Evolutionary conservation across 257 asterid species (phyloP).

Genomic region (Rehmannia glutinosa): DNA sequence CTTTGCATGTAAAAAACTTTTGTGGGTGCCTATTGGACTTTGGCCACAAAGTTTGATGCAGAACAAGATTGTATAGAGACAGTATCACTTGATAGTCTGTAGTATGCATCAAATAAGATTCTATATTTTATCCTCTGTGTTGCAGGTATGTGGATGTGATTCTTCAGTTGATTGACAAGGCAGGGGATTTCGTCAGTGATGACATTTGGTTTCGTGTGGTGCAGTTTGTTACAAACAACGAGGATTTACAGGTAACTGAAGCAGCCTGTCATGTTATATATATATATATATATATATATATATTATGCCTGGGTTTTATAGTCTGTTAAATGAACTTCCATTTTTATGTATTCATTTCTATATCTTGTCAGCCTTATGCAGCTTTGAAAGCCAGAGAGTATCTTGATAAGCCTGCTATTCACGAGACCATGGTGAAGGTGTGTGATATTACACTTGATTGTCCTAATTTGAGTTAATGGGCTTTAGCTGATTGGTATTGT

Average conservation of each 20-base stretch:
- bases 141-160: slow-evolving; percentile 95
- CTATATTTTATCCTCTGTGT: slow-evolving; percentile 1
- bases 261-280: slow-evolving; percentile 10
- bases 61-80: background rate
- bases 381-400: slow-evolving; percentile 89
- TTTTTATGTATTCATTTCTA: slow-evolving; percentile 13
- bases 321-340: slow-evolving; percentile 12
- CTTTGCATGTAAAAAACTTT: background rate
- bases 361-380: slow-evolving; percentile 72
- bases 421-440: slow-evolving; percentile 97
- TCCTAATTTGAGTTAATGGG: background rate
- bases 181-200: slow-evolving; percentile 96
- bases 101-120: slow-evolving; percentile 5
- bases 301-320: slow-evolving; percentile 8
- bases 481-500: background rate
- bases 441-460: slow-evolving; percentile 15
- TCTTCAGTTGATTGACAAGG: slow-evolving; percentile 98
- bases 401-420: slow-evolving; percentile 91
- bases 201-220: slow-evolving; percentile 99
- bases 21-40: background rate
- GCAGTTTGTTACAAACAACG: slow-evolving; percentile 91
- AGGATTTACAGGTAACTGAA: slow-evolving; percentile 80
- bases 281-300: no score
- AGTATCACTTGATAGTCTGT: background rate
- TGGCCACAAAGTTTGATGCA: background rate